Conservation (phyloP, 2,329 filamentous ascomycete species). For the Colletotrichum sp. region DNA sequence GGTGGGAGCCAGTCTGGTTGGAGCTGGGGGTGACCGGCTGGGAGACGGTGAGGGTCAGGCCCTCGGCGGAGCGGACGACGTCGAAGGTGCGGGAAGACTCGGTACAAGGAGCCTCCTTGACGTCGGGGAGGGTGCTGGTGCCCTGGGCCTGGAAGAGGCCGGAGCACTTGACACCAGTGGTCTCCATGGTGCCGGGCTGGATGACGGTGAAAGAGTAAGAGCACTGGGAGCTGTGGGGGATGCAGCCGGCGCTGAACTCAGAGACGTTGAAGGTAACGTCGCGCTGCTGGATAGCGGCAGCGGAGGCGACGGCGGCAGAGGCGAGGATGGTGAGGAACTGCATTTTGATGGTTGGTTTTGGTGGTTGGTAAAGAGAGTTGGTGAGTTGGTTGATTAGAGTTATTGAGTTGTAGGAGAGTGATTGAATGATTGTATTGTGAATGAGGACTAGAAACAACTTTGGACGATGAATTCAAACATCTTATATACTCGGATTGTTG, state of each 20-base stretch:
- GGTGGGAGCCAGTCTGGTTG: conserved; percentile 28
- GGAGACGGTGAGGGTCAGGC: conserved; percentile 29
- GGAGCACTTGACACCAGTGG: conserved; percentile 25
- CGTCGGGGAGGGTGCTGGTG: conserved; percentile 30
- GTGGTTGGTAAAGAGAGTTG: neutral
- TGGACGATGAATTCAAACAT: neutral
- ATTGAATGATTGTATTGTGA: neutral
- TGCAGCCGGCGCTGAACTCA: conserved; percentile 30
- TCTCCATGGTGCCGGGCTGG: conserved; percentile 28
- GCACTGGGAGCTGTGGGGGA: conserved; percentile 31
- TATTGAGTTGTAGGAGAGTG: neutral
- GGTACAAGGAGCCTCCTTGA: conserved; percentile 30
- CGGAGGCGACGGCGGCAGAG: conserved; percentile 24
- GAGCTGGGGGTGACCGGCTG: conserved; percentile 29
- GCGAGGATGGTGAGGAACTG: conserved; percentile 25
- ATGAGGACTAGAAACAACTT: neutral
- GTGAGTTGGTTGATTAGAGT: neutral
- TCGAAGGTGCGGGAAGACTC: conserved; percentile 32
- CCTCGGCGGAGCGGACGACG: conserved; percentile 24
- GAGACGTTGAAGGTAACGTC: conserved; percentile 28
- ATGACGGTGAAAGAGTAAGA: conserved; percentile 11
- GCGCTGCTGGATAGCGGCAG: conserved; percentile 24
- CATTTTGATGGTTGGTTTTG: conserved; percentile 25
- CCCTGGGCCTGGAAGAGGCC: conserved; percentile 21
- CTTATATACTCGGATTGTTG: neutral